Evolutionary conservation across 2,329 filamentous ascomycete genomes (phyloP), one percentile per base, ranked within the genome.

Genomic region (Talaromyces sp.): DNA sequence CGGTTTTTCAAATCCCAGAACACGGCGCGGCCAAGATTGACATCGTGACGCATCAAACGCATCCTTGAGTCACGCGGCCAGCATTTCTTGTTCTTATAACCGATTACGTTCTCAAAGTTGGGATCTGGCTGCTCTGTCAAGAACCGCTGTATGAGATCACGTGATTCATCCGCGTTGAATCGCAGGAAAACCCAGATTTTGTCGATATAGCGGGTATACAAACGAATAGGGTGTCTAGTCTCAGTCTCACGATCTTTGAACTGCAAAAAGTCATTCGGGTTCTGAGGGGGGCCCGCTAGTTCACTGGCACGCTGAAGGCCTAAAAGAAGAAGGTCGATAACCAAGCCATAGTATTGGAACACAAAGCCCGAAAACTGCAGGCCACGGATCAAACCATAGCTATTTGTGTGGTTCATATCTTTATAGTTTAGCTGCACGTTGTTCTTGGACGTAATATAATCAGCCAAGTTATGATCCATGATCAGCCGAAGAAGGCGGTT

Each of bases 1-100:
- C 95, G 88, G 75, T 99, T 99, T 84, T 99, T 98, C 74, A 99
- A 78, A 72, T 99, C 93, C 95, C 95, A 99, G 80, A 99, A 99
- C 1, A 97, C 95, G 62, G 96, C 96, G 62, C 96, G 89, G 49
- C 96, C 95, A 49, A 99, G 86, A 69, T 99, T 98, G 66, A 99
- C 96, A 77, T 99, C 95, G 75, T 99, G 95, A 64, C 95, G 88
- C 95, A 99, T 99, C 69, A 99, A 78, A 52, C 96, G 89, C 96
- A 99, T 99, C 56, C 95, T 87, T 26, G 93, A 97, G 73, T 99
- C 95, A 69, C 95, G 87, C 49, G 95, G 96, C 95, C 95, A 99
- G 77, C 96, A 99, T 75, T 98, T 99, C 82, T 99, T 99, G 78
- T 96, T 99, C 80, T 91, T 93, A 77, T 98, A 99, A 0, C 95